Evolutionary conservation across 2,329 filamentous ascomycete genomes (phyloP), one percentile per base, ranked within the genome.

Genomic region (Graphilbum sp.): DNA sequence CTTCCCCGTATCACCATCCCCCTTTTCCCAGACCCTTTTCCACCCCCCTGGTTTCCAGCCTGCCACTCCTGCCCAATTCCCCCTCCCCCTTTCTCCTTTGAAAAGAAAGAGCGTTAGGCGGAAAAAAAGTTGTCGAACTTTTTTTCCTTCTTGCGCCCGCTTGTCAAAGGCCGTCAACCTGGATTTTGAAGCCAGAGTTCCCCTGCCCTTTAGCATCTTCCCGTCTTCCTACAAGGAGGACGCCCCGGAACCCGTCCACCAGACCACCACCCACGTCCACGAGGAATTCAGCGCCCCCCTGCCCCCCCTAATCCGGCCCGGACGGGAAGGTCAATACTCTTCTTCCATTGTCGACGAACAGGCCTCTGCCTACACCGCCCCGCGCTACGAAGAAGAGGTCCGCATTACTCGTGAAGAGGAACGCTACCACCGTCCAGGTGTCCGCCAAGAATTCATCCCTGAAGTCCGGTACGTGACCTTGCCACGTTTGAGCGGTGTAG

Each of bases 151-250:
- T 57, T 52, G 54, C 57, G 55, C 39, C 33, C 43, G 41, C 58
- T 52, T 52, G 46, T 50, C 52, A 66, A 76, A 81, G 78, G 77
- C 80, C 80, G 84, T 69, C 84, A 95, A 85, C 72, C 87, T 95
- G 87, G 87, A 95, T 84, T 95, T 93, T 90, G 87, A 94, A 82
- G 86, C 87, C 69, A 83, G 86, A 67, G 83, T 95, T 67, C 85
- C 88, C 73, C 90, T 96, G 68, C 88, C 88, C 69, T 93, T 95
- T 79, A 95, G 86, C 83, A 82, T 95, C 81, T 95, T 96, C 78
- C 88, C 88, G 72, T 94, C 52, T 32, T 53, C 54, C 38, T 56
- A 56, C 52, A 51, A 51, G 50, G 54, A 55, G 49, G 49, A 50
- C 40, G 37, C 44, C 36, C 34, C 20, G n/a, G 31, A 32, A 25